Evolutionary conservation across 306 rosid species (phyloP), one percentile per base, ranked within the genome.

Genomic region (Lathyrus aphaca): DNA sequence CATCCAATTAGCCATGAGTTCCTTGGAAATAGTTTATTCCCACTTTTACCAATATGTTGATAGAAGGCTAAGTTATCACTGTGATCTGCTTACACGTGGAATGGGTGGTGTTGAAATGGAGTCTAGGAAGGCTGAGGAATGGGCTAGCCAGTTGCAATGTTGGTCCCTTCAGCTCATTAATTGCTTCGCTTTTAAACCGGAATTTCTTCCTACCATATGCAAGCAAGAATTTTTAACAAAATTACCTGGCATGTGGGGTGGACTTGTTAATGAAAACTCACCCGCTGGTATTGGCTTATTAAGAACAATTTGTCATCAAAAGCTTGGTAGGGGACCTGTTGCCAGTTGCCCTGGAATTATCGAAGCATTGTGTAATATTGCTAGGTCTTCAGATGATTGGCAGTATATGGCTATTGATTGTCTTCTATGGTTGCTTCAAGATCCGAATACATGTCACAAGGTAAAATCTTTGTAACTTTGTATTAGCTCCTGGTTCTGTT

Each of bases 61-160:
- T 76, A 82, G 96, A 86, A 87, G 99, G 86, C 83, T 86, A 30
- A 89, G 97, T 82, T 95, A 95, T 78, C 99, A 95, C 71, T 89
- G 99, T 59, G 99, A 95, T 84, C 75, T 95, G 69, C 97, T 95
- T 73, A 95, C 99, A 19, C 97, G 97, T 6, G 99, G 97, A 68
- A 95, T 95, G 99, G 99, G 99, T 8, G 99, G 99, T 40, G 99
- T 87, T 59, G 99, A 95, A 75, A 95, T 95, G 99, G 99, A 95
- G 79, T 91, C 97, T 30, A 86, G 99, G 84, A 95, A 95, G 85
- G 96, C 99, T 4, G 99, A 95, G 80, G 99, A 95, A 81, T 95
- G 99, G 99, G 99, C 99, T 35, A 95, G 99, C 63, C 99, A 95
- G 82, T 74, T 95, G 77, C 99, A 95, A 72, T 95, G 99, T 74